Evolutionary conservation across 2,329 filamentous ascomycete species (phyloP).

Genomic region (Fusarium luffae): DNA sequence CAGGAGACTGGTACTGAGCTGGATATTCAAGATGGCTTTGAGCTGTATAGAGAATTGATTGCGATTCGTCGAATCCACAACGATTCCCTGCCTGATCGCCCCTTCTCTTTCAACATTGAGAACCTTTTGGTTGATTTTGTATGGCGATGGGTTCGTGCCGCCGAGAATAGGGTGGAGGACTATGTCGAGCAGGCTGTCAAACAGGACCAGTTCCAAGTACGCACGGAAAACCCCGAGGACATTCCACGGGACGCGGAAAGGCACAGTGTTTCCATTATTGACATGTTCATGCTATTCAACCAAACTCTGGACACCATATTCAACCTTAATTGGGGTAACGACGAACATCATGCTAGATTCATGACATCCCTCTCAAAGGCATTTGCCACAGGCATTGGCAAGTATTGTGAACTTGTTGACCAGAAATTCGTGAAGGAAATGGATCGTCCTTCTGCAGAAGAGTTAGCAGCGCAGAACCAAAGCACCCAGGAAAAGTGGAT

Average conservation of each 20-base stretch:
- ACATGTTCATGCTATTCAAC: slow-evolving; percentile 94
- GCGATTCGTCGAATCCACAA: slow-evolving; percentile 85
- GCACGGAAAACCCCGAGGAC: slow-evolving; percentile 70
- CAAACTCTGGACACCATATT: slow-evolving; percentile 90
- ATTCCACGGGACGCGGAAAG: slow-evolving; percentile 81
- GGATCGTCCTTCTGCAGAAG: slow-evolving; percentile 89
- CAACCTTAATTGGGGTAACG: slow-evolving; percentile 90
- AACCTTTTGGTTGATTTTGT: slow-evolving; percentile 89
- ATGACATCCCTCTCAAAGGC: slow-evolving; percentile 93
- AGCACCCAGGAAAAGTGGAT: slow-evolving; percentile 93
- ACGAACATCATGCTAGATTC: slow-evolving; percentile 93
- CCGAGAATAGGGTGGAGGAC: slow-evolving; percentile 80
- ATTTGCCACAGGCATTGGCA: slow-evolving; percentile 82
- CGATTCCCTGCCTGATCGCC: slow-evolving; percentile 75
- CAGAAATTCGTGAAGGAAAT: slow-evolving; percentile 89
- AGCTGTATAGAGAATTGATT: slow-evolving; percentile 88
- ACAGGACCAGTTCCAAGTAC: slow-evolving; percentile 86
- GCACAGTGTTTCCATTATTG: slow-evolving; percentile 92
- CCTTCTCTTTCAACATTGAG: slow-evolving; percentile 91
- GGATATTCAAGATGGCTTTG: slow-evolving; percentile 90
- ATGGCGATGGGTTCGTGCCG: slow-evolving; percentile 90
- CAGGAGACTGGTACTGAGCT: slow-evolving; percentile 78
- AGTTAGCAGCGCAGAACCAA: slow-evolving; percentile 80
- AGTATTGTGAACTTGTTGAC: slow-evolving; percentile 93
- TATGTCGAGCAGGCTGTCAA: slow-evolving; percentile 93